A percentile compares a stretch with the other conserved stretches of the same genome.
These are phyloP conservation scores for Aspergillus novofumigatus DNA, from an alignment of 2,329 filamentous ascomycete species.

Conservation along the genomic window DNA sequence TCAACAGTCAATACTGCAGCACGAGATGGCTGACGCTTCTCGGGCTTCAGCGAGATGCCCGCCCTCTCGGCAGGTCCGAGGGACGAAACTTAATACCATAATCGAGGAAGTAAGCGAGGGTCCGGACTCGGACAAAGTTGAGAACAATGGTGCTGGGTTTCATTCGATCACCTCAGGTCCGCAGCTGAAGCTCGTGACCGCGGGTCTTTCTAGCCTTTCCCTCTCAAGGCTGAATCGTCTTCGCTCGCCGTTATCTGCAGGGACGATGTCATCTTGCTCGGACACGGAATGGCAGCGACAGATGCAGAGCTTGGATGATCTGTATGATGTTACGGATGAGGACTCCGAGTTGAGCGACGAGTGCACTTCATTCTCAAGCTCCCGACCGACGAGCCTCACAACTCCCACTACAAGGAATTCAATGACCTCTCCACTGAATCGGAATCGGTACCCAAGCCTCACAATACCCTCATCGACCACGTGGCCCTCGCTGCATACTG, in stretches of 20 bases:
- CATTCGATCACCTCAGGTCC: slow-evolving; percentile 14
- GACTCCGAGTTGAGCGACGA: slow-evolving; percentile 56
- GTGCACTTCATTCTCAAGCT: slow-evolving; percentile 46
- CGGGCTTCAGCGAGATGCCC: slow-evolving; percentile 51
- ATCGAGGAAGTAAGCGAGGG: slow-evolving; percentile 51
- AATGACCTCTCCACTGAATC: slow-evolving; percentile 35
- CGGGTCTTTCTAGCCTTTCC: slow-evolving; percentile 21
- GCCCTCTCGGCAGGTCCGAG: slow-evolving; percentile 54
- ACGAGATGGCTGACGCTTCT: slow-evolving; percentile 45
- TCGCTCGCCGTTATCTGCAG: slow-evolving; percentile 31
- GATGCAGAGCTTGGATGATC: slow-evolving; percentile 75
- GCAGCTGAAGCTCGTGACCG: slow-evolving; percentile 34
- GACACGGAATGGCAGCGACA: slow-evolving; percentile 58
- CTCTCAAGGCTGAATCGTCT: slow-evolving; percentile 20
- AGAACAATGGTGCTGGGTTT: slow-evolving; percentile 2
- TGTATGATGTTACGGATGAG: slow-evolving; percentile 82
- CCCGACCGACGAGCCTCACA: slow-evolving; percentile 47
- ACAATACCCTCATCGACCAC: slow-evolving; percentile 55
- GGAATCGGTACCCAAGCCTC: slow-evolving; percentile 54
- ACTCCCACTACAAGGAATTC: slow-evolving; percentile 39
- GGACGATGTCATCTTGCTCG: slow-evolving; percentile 38
- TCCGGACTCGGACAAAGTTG: slow-evolving; percentile 17
- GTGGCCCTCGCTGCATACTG: slow-evolving; percentile 55
- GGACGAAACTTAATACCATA: slow-evolving; percentile 60
- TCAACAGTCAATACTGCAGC: background rate